These are phyloP conservation scores for Sinapis alba DNA, from an alignment of 441 rosid genomes.

Conservation along the genomic window DNA sequence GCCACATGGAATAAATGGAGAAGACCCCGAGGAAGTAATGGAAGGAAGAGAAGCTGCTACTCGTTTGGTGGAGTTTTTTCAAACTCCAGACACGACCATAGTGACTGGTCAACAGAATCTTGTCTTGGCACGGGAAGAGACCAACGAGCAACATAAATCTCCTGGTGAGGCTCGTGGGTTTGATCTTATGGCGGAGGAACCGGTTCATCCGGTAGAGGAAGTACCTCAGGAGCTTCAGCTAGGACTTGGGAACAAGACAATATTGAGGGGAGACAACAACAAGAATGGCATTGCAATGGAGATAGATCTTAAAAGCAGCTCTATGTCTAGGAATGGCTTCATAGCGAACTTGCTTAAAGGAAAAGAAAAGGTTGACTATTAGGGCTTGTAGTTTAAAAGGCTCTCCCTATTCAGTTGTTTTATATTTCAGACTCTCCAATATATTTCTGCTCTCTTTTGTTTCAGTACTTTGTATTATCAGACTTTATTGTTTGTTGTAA, in stretches of 20 bases:
- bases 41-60: slow-evolving; percentile 20
- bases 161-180: slow-evolving; percentile 39
- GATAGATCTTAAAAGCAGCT: slow-evolving; percentile 8
- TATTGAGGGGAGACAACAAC: slow-evolving; percentile 24
- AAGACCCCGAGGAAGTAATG: neutral
- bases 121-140: slow-evolving; percentile 32
- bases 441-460: neutral
- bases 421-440: neutral
- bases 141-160: slow-evolving; percentile 27
- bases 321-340: slow-evolving; percentile 35
- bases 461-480: neutral
- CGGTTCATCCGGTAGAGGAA: slow-evolving; percentile 32
- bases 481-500: neutral
- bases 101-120: slow-evolving; percentile 24
- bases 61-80: slow-evolving; percentile 40
- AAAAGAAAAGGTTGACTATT: slow-evolving; percentile 12
- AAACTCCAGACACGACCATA: slow-evolving; percentile 26
- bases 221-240: slow-evolving; percentile 32
- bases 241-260: slow-evolving; percentile 41
- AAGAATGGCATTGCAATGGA: neutral
- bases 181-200: slow-evolving; percentile 31
- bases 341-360: slow-evolving; percentile 28
- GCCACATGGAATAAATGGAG: slow-evolving; percentile 31
- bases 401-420: neutral
- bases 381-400: neutral